Evolutionary conservation across 495 filamentous ascomycete genomes (phyloP).

Genomic region (Hypoxylon subgilvum): DNA sequence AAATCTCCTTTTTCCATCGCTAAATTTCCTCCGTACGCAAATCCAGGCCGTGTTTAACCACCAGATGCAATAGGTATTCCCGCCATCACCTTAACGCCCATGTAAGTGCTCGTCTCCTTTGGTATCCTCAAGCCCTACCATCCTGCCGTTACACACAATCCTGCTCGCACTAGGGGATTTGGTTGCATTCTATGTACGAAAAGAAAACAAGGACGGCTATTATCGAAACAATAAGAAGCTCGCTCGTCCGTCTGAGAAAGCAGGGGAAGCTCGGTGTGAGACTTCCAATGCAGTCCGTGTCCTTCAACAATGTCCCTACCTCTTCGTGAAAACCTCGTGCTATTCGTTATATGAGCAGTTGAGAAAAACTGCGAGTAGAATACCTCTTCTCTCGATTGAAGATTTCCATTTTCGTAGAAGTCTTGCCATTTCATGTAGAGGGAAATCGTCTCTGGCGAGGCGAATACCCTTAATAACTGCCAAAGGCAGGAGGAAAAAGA

Average conservation of each 20-base stretch:
- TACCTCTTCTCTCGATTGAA: too few relatives aligned
- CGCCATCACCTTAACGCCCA: conserved; percentile 17
- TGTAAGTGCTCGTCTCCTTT: background rate
- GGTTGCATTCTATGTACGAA: conserved; percentile 29
- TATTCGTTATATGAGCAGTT: background rate
- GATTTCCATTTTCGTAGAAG: background rate
- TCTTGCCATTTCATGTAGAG: background rate
- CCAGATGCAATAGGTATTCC: conserved; percentile 34
- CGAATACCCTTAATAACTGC: conserved; percentile 10
- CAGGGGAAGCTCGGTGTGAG: background rate
- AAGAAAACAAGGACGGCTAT: background rate
- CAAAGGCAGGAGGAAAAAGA: conserved; percentile 6
- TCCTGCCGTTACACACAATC: conserved; percentile 1
- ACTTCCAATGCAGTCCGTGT: background rate
- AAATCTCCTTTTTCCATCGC: too few relatives aligned
- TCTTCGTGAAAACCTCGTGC: too few relatives aligned
- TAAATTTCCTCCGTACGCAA: background rate
- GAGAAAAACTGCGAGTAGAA: too few relatives aligned
- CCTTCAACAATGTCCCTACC: too few relatives aligned
- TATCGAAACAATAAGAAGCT: too few relatives aligned
- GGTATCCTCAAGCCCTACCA: background rate
- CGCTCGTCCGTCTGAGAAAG: too few relatives aligned
- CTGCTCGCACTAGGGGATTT: background rate
- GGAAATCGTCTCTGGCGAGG: background rate
- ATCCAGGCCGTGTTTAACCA: conserved; percentile 6